Conservation (phyloP, 306 rosid genomes). For the Cucumis cinereus region DNA sequence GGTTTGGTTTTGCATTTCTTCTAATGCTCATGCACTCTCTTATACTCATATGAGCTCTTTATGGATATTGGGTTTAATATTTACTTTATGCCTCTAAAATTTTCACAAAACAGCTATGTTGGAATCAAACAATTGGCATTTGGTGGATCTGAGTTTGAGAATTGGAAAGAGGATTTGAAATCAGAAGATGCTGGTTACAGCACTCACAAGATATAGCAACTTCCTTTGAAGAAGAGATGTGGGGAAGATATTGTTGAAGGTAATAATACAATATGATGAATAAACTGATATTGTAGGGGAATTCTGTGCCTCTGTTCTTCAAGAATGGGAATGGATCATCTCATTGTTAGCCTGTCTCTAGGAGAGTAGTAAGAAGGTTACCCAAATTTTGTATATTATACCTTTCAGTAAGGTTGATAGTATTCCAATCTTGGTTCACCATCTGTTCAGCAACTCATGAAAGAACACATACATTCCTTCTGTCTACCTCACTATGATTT, state of each 20-base stretch:
- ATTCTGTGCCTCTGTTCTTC: neutral
- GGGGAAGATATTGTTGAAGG: neutral
- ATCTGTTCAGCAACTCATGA: neutral
- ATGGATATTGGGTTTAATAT: neutral
- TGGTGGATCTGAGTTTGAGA: slow-evolving; percentile 77
- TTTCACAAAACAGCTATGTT: slow-evolving; percentile 30
- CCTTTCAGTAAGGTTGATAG: neutral
- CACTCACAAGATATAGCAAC: slow-evolving; percentile 41
- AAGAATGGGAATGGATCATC: neutral
- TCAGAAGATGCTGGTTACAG: slow-evolving; percentile 70
- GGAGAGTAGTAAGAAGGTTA: neutral
- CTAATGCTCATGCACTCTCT: neutral
- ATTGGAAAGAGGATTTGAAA: slow-evolving; percentile 70
- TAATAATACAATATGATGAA: neutral
- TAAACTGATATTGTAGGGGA: neutral
- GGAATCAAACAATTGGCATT: slow-evolving; percentile 77
- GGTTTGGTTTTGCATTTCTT: neutral
- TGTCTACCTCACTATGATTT: neutral
- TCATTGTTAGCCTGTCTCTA: neutral
- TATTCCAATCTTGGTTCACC: neutral
- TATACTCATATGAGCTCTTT: neutral
- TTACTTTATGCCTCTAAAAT: neutral
- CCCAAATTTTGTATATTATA: neutral
- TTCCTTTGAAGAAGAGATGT: neutral
- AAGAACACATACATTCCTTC: neutral